These are phyloP conservation scores for Apiotrichum sp. DNA, from an alignment of 1,284 basidiomycete genomes.

Conservation along the genomic window DNA sequence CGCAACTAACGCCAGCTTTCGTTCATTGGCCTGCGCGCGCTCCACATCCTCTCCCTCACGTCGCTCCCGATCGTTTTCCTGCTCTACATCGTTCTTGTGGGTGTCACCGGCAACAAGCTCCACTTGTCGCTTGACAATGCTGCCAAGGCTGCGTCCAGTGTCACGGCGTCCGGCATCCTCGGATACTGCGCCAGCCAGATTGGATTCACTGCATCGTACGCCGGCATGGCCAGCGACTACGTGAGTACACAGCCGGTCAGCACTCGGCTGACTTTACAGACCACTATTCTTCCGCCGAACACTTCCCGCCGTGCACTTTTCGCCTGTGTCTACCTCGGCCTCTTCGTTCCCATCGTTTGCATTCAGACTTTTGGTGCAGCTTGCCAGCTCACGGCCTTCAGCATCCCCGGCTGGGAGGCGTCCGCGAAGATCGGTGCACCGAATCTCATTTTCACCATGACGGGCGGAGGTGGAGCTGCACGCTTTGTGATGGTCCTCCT, in stretches of 20 bases:
- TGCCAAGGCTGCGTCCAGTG: slow-evolving; percentile 25
- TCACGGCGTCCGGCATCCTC: slow-evolving; percentile 34
- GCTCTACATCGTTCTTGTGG: slow-evolving; percentile 66
- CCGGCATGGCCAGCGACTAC: slow-evolving; percentile 39
- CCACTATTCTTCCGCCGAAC: slow-evolving; percentile 44
- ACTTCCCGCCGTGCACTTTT: slow-evolving; percentile 53
- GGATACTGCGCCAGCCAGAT: slow-evolving; percentile 41
- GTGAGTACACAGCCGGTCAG: slow-evolving; percentile 17
- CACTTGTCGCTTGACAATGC: slow-evolving; percentile 27
- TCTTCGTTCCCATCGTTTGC: slow-evolving; percentile 59
- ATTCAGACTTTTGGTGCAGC: slow-evolving; percentile 69
- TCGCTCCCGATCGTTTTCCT: slow-evolving; percentile 55
- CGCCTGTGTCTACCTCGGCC: slow-evolving; percentile 64
- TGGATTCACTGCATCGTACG: slow-evolving; percentile 42
- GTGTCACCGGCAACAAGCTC: slow-evolving; percentile 59
- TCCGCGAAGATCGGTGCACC: slow-evolving; percentile 59
- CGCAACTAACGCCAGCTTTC: slow-evolving; percentile 42
- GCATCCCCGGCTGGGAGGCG: slow-evolving; percentile 63
- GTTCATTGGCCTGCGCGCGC: slow-evolving; percentile 50
- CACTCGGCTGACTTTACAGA: slow-evolving; percentile 46
- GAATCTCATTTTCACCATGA: slow-evolving; percentile 68
- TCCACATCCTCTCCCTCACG: slow-evolving; percentile 43
- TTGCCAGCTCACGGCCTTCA: slow-evolving; percentile 49
- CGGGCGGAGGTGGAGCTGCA: slow-evolving; percentile 57
- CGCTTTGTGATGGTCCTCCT: slow-evolving; percentile 70